Base-by-base conservation (phyloP, 2,329 filamentous ascomycete species). In the Ciborinia camelliae region DNA sequence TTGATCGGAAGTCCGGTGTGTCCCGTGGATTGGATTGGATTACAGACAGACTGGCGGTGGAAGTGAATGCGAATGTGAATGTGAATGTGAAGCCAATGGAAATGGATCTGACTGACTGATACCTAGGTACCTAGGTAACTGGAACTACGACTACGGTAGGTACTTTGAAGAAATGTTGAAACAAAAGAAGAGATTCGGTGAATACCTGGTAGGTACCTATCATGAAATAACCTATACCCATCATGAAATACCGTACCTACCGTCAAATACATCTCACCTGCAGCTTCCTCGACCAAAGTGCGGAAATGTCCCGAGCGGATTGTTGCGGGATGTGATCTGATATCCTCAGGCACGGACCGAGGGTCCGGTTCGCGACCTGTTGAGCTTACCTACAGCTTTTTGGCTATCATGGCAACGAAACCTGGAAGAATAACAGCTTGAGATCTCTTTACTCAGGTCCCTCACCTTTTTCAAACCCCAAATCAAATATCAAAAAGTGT, bases 331-430 rank as follows among this genome's bases (percentile, higher is more conserved):
- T 23, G n/a, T 54, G 43, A 41, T 10, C 9, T 5, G 7, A 9
- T 45, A n/a, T 58, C 39, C 54, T 58, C 39, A 58, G 54, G 54
- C 54, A 58, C 7, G n/a, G 7, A 51, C 28, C 28, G 26, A 51
- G 15, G 15, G 48, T 51, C 45, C n/a, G 45, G 9, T 26, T 23
- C 28, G 3, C 26, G 23, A 6, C 8, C 10, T 55, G 5, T 20
- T 10, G 53, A 41, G 35, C 9, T 52, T 37, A 52, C 4, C 5
- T 30, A 35, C 30, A 23, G 39, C 35, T 3, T 43, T 43, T 43
- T 6, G 20, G 39, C 39, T 43, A 20, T 43, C 7, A 43, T 43
- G 39, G 39, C 7, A 1, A 5, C n/a, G n/a, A n/a, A n/a, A n/a
- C n/a, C n/a, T n/a, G n/a, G n/a, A n/a, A n/a, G n/a, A 18, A 52